phyloP scores from a whole-genome alignment of 2,329 filamentous ascomycete genomes.

The Ascomycota sp. region DNA sequence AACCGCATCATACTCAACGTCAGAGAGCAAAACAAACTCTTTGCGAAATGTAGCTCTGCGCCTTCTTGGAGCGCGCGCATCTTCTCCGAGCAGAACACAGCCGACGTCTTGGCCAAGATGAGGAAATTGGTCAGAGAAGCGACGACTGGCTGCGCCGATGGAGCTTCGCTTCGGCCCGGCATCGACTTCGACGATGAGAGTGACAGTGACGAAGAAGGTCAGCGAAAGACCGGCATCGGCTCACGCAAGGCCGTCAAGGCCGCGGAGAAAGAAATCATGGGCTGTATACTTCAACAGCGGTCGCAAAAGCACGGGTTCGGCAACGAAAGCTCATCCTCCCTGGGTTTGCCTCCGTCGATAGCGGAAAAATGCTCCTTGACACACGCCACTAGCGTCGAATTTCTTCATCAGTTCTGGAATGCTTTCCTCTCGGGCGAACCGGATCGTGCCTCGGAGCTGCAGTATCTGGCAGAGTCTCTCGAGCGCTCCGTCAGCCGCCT shows the following conservation, averaged over 20 bases:
- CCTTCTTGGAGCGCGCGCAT: slow-evolving; percentile 23
- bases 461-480: slow-evolving; percentile 65
- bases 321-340: slow-evolving; percentile 27
- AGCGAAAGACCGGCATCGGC: slow-evolving; percentile 38
- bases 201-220: slow-evolving; percentile 42
- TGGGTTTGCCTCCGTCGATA: slow-evolving; percentile 32
- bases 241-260: slow-evolving; percentile 44
- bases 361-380: slow-evolving; percentile 43
- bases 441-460: slow-evolving; percentile 59
- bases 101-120: slow-evolving; percentile 44
- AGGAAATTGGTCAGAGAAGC: slow-evolving; percentile 38
- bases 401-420: slow-evolving; percentile 93
- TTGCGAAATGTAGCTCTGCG: slow-evolving; percentile 37
- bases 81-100: slow-evolving; percentile 51
- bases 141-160: slow-evolving; percentile 24
- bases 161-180: slow-evolving; percentile 38
- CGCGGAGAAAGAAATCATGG: slow-evolving; percentile 46
- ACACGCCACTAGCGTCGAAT: slow-evolving; percentile 85
- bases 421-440: slow-evolving; percentile 78
- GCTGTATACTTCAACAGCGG: slow-evolving; percentile 41
- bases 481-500: slow-evolving; percentile 60
- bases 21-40: slow-evolving; percentile 70
- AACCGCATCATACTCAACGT: slow-evolving; percentile 69
- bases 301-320: slow-evolving; percentile 33
- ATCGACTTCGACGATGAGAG: slow-evolving; percentile 53